A percentile compares a stretch with the other conserved stretches of the same genome.
Evolutionary conservation across 345 rosid genomes (phyloP).

Genomic region (Citropsis articulata): DNA sequence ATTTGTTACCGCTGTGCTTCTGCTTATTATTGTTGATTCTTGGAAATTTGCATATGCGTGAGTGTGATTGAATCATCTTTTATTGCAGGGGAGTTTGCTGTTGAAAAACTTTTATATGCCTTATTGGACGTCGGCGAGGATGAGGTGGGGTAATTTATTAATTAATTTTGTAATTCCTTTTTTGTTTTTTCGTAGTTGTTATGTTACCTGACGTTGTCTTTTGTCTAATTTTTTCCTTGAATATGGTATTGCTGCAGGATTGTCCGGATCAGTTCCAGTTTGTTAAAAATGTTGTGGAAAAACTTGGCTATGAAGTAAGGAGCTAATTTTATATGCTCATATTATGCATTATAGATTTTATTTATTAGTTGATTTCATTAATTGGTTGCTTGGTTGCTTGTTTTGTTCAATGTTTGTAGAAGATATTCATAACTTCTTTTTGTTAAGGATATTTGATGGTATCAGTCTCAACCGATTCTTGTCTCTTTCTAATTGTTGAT

Average conservation of each 20-base stretch:
- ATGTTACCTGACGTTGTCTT: neutral
- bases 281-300: conserved; percentile 49
- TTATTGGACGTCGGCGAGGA: conserved; percentile 32
- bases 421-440: neutral
- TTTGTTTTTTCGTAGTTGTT: neutral
- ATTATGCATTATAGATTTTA: conserved; percentile 16
- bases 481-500: neutral
- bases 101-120: conserved; percentile 57
- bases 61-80: conserved; percentile 16
- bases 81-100: conserved; percentile 65
- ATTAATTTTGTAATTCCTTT: neutral
- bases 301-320: conserved; percentile 69
- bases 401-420: neutral
- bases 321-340: conserved; percentile 8
- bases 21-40: neutral
- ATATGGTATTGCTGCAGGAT: conserved; percentile 37
- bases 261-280: conserved; percentile 77
- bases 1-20: neutral
- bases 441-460: neutral
- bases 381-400: neutral
- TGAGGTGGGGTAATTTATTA: conserved; percentile 41
- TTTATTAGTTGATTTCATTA: conserved; percentile 8
- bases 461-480: neutral
- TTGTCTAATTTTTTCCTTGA: neutral
- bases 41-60: neutral